A percentile compares a stretch with the other conserved stretches of the same genome.
These are phyloP conservation scores for Pleurotus platypus DNA, from an alignment of 768 basidiomycete species.

Conservation along the genomic window DNA sequence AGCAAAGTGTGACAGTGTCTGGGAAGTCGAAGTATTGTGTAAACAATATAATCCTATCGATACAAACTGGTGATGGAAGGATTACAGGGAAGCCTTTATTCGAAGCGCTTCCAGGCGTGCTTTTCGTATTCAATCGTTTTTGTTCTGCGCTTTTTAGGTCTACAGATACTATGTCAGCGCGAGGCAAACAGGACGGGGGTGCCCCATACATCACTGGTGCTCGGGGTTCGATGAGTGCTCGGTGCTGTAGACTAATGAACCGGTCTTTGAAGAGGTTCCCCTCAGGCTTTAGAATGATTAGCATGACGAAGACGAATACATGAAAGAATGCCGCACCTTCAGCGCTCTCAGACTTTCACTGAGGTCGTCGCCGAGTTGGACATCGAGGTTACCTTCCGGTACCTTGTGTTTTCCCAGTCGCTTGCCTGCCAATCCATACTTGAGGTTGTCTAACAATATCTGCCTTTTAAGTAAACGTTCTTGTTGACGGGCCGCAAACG, in stretches of 20 bases:
- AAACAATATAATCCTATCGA: no score
- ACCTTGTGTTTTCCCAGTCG: slow-evolving; percentile 80
- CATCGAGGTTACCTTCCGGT: slow-evolving; percentile 63
- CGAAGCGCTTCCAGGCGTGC: slow-evolving; percentile 76
- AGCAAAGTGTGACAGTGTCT: no score
- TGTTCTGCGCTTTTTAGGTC: slow-evolving; percentile 48
- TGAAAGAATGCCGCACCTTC: slow-evolving; percentile 52
- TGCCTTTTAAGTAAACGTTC: slow-evolving; percentile 18
- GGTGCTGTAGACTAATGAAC: slow-evolving; percentile 82
- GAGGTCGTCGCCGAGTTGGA: slow-evolving; percentile 89
- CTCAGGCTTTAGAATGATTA: slow-evolving; percentile 61
- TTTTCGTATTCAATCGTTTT: slow-evolving; percentile 71
- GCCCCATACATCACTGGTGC: slow-evolving; percentile 66
- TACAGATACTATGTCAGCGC: slow-evolving; percentile 18
- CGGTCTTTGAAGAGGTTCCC: slow-evolving; percentile 91
- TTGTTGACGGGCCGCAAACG: slow-evolving; percentile 36
- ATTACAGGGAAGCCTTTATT: slow-evolving; percentile 23
- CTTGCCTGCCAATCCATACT: slow-evolving; percentile 66
- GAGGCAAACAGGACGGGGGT: not conserved
- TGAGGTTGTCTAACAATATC: slow-evolving; percentile 47
- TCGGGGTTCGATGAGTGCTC: slow-evolving; percentile 84
- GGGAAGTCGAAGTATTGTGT: no score
- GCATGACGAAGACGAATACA: not conserved
- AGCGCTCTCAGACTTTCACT: slow-evolving; percentile 79
- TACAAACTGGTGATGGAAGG: no score